Evolutionary conservation across 163 green algal genomes (phyloP).

Genomic region (Coccomyxa subellipsoidea): DNA sequence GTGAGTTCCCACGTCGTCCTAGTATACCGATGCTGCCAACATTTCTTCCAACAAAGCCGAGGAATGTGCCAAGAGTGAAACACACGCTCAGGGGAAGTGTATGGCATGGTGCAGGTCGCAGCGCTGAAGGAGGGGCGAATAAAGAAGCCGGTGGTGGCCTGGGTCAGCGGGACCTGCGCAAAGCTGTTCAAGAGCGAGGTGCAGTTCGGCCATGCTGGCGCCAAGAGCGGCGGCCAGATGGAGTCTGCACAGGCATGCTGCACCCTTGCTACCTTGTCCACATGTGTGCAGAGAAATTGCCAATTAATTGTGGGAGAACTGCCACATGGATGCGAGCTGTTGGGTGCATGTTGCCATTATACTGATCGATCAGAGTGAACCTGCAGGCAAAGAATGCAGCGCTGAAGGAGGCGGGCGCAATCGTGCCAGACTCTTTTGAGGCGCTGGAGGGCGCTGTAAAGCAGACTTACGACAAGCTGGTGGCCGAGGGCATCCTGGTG

Average conservation of each 20-base stretch:
- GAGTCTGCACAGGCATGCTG: constrained; percentile 68
- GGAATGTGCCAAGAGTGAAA: too few species aligned
- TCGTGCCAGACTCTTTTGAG: constrained; percentile 90
- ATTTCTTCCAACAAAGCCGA: too few species aligned
- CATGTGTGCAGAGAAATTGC: too few species aligned
- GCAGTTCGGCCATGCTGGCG: constrained; percentile 92
- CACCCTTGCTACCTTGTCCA: neutral
- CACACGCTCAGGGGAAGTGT: too few species aligned
- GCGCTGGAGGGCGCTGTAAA: constrained; percentile 75
- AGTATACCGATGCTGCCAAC: too few species aligned
- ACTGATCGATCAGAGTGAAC: too few species aligned
- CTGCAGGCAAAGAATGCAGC: constrained; percentile 85
- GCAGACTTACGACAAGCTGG: constrained; percentile 43
- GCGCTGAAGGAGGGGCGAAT: constrained; percentile 40
- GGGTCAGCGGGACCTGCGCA: constrained; percentile 91
- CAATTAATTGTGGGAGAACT: too few species aligned
- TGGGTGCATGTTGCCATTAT: too few species aligned
- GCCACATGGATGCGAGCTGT: too few species aligned
- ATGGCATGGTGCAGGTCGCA: neutral
- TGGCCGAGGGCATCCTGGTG: constrained; percentile 48
- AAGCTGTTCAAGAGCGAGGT: constrained; percentile 94
- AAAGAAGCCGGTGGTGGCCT: constrained; percentile 80
- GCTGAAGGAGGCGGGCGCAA: constrained; percentile 76
- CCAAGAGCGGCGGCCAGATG: constrained; percentile 74
- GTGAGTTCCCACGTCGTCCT: too few species aligned